These are phyloP conservation scores for Thermoascus crustaceus DNA, from an alignment of 2,329 filamentous ascomycete genomes.

Conservation along the genomic window DNA sequence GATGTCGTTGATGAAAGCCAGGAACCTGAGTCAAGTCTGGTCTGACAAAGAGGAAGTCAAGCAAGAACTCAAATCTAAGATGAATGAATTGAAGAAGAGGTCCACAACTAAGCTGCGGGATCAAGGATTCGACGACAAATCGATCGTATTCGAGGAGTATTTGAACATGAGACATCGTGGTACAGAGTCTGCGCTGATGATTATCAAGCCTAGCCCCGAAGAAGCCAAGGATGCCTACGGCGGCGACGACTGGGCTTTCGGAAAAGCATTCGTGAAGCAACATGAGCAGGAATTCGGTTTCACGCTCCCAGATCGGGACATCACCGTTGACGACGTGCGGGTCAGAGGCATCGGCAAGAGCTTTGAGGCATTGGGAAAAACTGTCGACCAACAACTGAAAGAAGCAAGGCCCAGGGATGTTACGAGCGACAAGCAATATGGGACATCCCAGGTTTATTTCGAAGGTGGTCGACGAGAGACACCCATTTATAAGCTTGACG, in stretches of 20 bases:
- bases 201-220: constrained; percentile 61
- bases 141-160: constrained; percentile 82
- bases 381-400: constrained; percentile 74
- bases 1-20: constrained; percentile 84
- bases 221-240: constrained; percentile 52
- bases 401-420: constrained; percentile 55
- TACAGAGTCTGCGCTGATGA: constrained; percentile 86
- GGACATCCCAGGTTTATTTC: constrained; percentile 69
- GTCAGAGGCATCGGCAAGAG: constrained; percentile 85
- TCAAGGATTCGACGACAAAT: constrained; percentile 68
- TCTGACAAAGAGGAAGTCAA: constrained; percentile 50
- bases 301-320: constrained; percentile 72
- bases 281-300: constrained; percentile 93
- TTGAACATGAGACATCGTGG: constrained; percentile 89
- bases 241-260: constrained; percentile 72
- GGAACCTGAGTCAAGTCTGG: constrained; percentile 55
- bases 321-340: constrained; percentile 83
- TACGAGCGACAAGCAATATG: constrained; percentile 55
- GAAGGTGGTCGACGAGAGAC: constrained; percentile 71
- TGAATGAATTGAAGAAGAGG: constrained; percentile 71
- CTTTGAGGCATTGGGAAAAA: constrained; percentile 69
- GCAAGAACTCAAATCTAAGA: constrained; percentile 60
- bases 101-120: constrained; percentile 59
- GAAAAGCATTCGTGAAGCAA: constrained; percentile 73
- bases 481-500: constrained; percentile 72